Percentiles rank a stretch among this genome's conserved stretches.
phyloP scores from a whole-genome alignment of 192 early-diverging fungal species.

The Coemansia sp. region DNA sequence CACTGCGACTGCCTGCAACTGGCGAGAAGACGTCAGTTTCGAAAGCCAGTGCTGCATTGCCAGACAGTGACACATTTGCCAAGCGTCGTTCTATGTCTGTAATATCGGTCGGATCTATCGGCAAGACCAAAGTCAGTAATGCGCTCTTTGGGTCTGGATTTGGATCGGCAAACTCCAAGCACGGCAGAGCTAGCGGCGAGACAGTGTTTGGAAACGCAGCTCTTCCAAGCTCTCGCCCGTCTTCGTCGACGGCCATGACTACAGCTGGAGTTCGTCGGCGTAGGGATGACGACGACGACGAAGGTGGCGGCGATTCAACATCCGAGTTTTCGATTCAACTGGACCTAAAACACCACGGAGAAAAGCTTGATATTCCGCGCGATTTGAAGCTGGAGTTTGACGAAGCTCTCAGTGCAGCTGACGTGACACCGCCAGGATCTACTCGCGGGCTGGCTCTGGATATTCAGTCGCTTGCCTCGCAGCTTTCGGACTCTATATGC shows the following conservation, averaged over 20 bases:
- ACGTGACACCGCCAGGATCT: constrained; percentile 27
- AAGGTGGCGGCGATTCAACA: constrained; percentile 2
- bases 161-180: neutral
- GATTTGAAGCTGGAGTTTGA: constrained; percentile 56
- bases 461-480: constrained; percentile 7
- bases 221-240: neutral
- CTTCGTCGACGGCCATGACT: constrained; percentile 5
- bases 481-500: constrained; percentile 14
- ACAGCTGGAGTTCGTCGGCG: neutral
- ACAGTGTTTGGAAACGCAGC: constrained; percentile 6
- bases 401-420: constrained; percentile 33
- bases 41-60: neutral
- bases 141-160: constrained; percentile 3
- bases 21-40: neutral
- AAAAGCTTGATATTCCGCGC: constrained; percentile 39
- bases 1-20: neutral
- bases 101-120: constrained; percentile 22
- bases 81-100: constrained; percentile 54
- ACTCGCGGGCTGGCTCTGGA: constrained; percentile 21
- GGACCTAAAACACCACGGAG: constrained; percentile 31
- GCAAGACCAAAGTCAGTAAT: constrained; percentile 2
- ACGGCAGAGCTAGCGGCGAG: constrained; percentile 1
- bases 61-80: constrained; percentile 15
- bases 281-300: constrained; percentile 21
- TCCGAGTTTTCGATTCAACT: constrained; percentile 49